These are phyloP conservation scores for Cenchrus purpureus DNA, from an alignment of 176 grass and related monocot genomes.

Conservation along the genomic window DNA sequence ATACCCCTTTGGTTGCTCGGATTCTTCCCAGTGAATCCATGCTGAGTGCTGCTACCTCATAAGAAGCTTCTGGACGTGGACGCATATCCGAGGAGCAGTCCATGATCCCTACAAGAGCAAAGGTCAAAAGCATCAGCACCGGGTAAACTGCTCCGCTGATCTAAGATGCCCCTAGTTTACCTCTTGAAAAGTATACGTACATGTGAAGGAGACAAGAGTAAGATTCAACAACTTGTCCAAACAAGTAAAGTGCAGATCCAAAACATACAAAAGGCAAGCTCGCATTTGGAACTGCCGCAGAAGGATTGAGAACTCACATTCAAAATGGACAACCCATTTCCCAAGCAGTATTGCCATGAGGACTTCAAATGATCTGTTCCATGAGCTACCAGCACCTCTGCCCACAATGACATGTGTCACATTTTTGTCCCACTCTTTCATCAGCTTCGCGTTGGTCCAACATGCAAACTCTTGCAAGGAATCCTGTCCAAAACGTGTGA, in stretches of 20 bases:
- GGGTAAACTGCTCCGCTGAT: not conserved
- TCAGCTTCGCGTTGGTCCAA: conserved; percentile 13
- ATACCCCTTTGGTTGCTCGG: conserved; percentile 47
- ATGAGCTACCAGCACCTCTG: conserved; percentile 6
- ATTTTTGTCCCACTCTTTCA: conserved; percentile 35
- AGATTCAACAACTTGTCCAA: not conserved
- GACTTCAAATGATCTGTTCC: conserved; percentile 44
- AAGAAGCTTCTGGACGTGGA: conserved; percentile 30
- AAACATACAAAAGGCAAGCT: not conserved
- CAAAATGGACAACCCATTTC: conserved; percentile 44
- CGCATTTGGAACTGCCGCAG: not conserved
- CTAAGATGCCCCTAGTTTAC: not conserved
- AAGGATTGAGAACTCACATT: conserved; percentile 44
- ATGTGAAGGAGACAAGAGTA: not conserved
- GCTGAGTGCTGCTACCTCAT: conserved; percentile 27
- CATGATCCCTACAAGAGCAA: conserved; percentile 40
- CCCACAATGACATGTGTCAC: conserved; percentile 60
- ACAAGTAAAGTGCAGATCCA: not conserved
- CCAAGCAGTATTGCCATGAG: conserved; percentile 50
- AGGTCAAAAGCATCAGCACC: not conserved
- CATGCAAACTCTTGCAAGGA: conserved; percentile 39
- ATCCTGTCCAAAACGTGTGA: conserved; percentile 32
- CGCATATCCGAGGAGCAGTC: not conserved
- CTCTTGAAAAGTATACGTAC: not conserved
- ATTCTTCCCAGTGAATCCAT: conserved; percentile 21